Evolutionary conservation across 2,329 filamentous ascomycete genomes (phyloP).

Genomic region (Tolypocladium amazonense): DNA sequence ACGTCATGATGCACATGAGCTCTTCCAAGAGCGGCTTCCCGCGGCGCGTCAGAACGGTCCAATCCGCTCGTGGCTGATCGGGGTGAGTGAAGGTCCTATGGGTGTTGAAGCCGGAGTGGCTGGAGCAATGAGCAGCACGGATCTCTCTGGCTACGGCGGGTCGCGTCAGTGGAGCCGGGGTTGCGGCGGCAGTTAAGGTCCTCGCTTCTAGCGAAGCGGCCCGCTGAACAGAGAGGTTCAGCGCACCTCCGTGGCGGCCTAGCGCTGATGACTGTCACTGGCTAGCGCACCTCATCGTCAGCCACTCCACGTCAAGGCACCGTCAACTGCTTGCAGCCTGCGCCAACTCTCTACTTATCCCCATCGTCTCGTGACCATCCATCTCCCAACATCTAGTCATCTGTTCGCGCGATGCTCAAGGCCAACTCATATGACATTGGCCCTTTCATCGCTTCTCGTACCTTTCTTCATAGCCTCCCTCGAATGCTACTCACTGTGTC

Average conservation of each 20-base stretch:
- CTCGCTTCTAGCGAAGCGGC: not conserved
- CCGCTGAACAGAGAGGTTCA: not conserved
- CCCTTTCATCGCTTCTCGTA: not conserved
- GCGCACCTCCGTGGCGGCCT: not conserved
- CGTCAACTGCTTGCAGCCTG: not conserved
- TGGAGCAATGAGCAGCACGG: not conserved
- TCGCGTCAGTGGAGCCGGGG: not conserved
- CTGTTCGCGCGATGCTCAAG: not conserved
- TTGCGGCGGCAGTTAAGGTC: not conserved
- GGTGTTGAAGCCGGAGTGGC: not conserved
- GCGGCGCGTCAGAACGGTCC: not conserved
- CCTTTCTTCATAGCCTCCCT: not conserved
- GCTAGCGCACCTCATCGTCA: not conserved
- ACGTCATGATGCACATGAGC: not conserved
- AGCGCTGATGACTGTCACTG: not conserved
- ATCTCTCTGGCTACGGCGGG: too few species aligned
- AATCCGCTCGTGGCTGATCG: not conserved
- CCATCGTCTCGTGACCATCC: not conserved
- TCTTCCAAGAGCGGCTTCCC: not conserved
- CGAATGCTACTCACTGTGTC: not conserved
- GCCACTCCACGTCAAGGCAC: too few species aligned
- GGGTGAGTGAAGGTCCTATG: not conserved
- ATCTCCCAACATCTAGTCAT: not conserved
- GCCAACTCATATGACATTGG: not conserved
- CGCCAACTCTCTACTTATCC: not conserved